Percentiles rank a stretch among this genome's conserved stretches.
Evolutionary conservation across 495 filamentous ascomycete genomes (phyloP).

Genomic region (Chaetomium tenue): DNA sequence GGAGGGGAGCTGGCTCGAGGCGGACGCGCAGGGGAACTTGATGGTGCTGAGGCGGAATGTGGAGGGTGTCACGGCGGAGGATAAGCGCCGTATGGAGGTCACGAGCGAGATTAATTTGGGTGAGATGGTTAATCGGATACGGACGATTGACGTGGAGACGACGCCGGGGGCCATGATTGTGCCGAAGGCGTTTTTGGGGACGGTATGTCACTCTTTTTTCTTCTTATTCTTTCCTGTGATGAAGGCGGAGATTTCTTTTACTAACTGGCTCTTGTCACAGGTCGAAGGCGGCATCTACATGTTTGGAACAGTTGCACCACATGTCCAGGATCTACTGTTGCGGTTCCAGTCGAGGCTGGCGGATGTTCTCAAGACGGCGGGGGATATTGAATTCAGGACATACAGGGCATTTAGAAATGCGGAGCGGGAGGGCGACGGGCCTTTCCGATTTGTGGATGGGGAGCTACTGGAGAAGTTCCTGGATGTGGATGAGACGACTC

Average conservation of each 20-base stretch:
- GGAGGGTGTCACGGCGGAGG: slow-evolving; percentile 69
- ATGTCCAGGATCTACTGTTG: slow-evolving; percentile 76
- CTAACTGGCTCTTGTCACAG: slow-evolving; percentile 42
- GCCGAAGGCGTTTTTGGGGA: slow-evolving; percentile 84
- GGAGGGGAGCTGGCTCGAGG: slow-evolving; percentile 69
- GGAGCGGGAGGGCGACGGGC: slow-evolving; percentile 68
- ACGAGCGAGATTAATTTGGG: slow-evolving; percentile 80
- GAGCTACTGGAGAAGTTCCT: slow-evolving; percentile 87
- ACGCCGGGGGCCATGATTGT: slow-evolving; percentile 61
- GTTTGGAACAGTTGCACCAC: slow-evolving; percentile 69
- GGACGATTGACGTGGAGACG: slow-evolving; percentile 54
- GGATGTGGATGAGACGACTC: slow-evolving; percentile 59
- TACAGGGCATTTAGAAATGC: slow-evolving; percentile 77
- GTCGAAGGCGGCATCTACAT: slow-evolving; percentile 91
- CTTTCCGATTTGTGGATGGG: slow-evolving; percentile 86
- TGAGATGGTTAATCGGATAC: slow-evolving; percentile 88
- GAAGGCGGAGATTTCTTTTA: neutral
- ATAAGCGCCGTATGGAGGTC: slow-evolving; percentile 65
- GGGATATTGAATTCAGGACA: slow-evolving; percentile 67
- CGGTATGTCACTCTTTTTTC: slow-evolving; percentile 57
- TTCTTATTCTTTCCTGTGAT: neutral
- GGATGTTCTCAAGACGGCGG: slow-evolving; percentile 61
- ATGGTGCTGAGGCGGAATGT: slow-evolving; percentile 70
- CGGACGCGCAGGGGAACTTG: slow-evolving; percentile 85
- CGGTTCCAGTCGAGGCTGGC: slow-evolving; percentile 69